phyloP scores from a whole-genome alignment of 2,329 filamentous ascomycete species.

The Monilinia fructigena region DNA sequence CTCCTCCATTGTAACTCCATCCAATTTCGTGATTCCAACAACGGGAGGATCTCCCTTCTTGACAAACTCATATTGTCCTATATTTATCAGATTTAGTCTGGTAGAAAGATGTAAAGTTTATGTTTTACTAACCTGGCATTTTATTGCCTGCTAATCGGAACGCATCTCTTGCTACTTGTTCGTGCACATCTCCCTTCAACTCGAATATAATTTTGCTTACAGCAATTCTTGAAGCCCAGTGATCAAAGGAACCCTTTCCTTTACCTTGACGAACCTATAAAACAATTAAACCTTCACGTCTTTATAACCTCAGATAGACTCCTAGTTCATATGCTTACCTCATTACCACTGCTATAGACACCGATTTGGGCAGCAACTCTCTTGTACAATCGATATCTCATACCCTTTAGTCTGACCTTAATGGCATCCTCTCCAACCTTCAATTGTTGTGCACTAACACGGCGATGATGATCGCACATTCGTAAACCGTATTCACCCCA shows the following conservation, averaged over 20 bases:
- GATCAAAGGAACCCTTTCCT: slow-evolving; percentile 95
- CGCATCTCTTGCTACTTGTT: slow-evolving; percentile 90
- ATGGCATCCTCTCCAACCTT: slow-evolving; percentile 94
- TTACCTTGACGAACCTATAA: slow-evolving; percentile 91
- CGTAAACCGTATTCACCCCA: slow-evolving; percentile 96
- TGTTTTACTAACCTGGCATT: slow-evolving; percentile 68
- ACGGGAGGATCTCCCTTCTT: slow-evolving; percentile 86
- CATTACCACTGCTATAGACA: slow-evolving; percentile 93
- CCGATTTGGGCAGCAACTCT: slow-evolving; percentile 89
- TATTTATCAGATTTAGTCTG: slow-evolving; percentile 33
- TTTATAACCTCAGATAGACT: background rate
- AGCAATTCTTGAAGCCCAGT: slow-evolving; percentile 87
- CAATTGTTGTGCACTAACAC: slow-evolving; percentile 82
- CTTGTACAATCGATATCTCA: slow-evolving; percentile 91
- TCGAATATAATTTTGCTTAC: slow-evolving; percentile 93
- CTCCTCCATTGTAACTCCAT: slow-evolving; percentile 76
- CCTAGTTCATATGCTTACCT: slow-evolving; percentile 52
- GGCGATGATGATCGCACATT: slow-evolving; percentile 88
- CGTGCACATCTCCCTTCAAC: slow-evolving; percentile 86
- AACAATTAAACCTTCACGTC: slow-evolving; percentile 23
- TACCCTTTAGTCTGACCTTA: slow-evolving; percentile 79
- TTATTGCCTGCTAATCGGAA: slow-evolving; percentile 94
- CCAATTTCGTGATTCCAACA: slow-evolving; percentile 89
- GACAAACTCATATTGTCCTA: slow-evolving; percentile 87
- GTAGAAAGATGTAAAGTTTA: background rate